These are phyloP conservation scores for Phytophthora agathidicida DNA, from an alignment of 352 stramenopile genomes.

Conservation along the genomic window DNA sequence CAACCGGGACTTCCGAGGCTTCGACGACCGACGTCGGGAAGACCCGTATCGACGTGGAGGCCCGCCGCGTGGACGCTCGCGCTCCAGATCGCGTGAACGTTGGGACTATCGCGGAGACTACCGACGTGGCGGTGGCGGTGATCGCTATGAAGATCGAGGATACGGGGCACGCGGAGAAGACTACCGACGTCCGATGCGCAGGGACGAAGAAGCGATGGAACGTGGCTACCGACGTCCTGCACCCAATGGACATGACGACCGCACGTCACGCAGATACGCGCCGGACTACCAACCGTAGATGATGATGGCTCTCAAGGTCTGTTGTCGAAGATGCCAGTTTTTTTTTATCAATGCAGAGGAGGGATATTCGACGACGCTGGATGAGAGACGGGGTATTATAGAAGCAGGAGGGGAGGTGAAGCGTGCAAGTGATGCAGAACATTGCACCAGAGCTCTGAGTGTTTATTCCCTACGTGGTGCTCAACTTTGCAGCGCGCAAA, in stretches of 20 bases:
- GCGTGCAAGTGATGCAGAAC: not conserved
- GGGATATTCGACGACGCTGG: not conserved
- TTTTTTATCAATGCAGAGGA: constrained; percentile 8
- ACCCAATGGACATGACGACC: constrained; percentile 60
- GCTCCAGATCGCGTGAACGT: constrained; percentile 33
- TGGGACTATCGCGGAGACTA: constrained; percentile 26
- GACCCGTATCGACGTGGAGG: constrained; percentile 24
- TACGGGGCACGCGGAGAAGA: constrained; percentile 32
- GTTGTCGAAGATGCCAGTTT: constrained; percentile 6
- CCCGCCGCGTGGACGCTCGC: constrained; percentile 20
- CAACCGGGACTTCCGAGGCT: constrained; percentile 12
- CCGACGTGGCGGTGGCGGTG: constrained; percentile 18
- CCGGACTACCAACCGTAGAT: constrained; percentile 52
- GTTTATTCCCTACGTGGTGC: not conserved
- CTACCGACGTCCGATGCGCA: constrained; percentile 24
- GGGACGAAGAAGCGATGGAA: constrained; percentile 36
- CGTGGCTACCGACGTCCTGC: constrained; percentile 46
- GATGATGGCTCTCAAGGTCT: not conserved
- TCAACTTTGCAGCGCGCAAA: constrained; percentile 16
- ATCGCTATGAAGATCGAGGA: constrained; percentile 45
- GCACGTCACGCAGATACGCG: constrained; percentile 54
- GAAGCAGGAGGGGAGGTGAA: constrained; percentile 6
- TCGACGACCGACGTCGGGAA: constrained; percentile 25
- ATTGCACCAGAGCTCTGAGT: not conserved
- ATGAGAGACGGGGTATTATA: constrained; percentile 25